Base-by-base conservation (phyloP, 2,329 filamentous ascomycete species). In the Aureobasidium sp. region DNA sequence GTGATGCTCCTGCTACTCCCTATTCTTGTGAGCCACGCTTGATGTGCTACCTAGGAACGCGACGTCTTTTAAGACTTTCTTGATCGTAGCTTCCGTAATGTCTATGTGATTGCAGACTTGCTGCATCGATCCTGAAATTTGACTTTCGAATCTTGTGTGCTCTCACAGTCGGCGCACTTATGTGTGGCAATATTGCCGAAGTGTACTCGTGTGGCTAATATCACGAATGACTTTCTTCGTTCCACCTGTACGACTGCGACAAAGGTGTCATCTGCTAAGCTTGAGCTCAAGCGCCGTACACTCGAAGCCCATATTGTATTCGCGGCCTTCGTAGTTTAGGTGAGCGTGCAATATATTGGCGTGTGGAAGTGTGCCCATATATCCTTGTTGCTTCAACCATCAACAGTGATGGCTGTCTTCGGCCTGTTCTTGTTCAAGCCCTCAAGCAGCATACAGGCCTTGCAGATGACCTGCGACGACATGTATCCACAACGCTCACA, bases 401-500 rank as follows among this genome's bases (percentile, higher is more conserved):
- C 70, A 45, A 76, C 67, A 30, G 71, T 71, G 45, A 78, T 73
- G 29, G 68, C 69, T 5, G 70, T 73, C 55, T 75, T 77, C 0
- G 80, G 78, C 11, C 78, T 67, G 64, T 79, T 84, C 69, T 94
- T 97, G 72, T 99, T 99, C 52, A 99, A 74, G 0, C 89, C 90
- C 68, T 97, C 92, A 3, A 99, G 82, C 48, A 99, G 78, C 64
- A 86, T 88, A 72, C 94, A 99, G 0, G 94, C 94, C 75, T 99
- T 96, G 76, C 94, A 99, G 42, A 97, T 84, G 34, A 85, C 83
- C 74, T 99, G 94, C 68, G 92, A 97, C 2, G 94, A 96, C 74
- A 99, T 89, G 72, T 97, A 99, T 15, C 94, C 94, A 68, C 94
- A 99, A 58, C 85, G 87, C 69, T 87, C 84, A 71, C 94, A 99